These are phyloP conservation scores for Dendrocalamus sinicus DNA, from an alignment of 176 grass and related monocot species.

Conservation along the genomic window DNA sequence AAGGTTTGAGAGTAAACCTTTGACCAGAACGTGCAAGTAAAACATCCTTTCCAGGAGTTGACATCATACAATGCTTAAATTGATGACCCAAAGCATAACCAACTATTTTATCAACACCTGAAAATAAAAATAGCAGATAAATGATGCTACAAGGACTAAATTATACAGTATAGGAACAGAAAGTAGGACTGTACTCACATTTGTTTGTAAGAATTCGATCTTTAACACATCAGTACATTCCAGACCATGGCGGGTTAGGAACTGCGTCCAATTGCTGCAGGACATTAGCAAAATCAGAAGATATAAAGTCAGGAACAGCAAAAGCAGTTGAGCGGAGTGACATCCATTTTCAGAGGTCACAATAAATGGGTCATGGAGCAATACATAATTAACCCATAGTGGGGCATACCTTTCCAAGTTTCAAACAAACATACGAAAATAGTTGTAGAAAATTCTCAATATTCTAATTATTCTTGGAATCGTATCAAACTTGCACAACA, in stretches of 20 bases:
- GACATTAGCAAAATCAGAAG: constrained; percentile 7
- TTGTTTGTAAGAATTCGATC: constrained; percentile 92
- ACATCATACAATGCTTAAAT: constrained; percentile 53
- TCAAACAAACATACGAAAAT: background rate
- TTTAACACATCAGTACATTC: constrained; percentile 79
- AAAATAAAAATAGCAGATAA: constrained; percentile 36
- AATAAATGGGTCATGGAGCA: background rate
- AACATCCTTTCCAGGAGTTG: constrained; percentile 53
- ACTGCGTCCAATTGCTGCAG: constrained; percentile 50
- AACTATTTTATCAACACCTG: constrained; percentile 96
- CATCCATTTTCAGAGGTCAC: constrained; percentile 4
- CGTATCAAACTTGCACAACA: background rate
- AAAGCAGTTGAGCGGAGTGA: background rate
- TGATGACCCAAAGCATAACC: constrained; percentile 92
- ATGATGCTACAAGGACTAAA: constrained; percentile 12
- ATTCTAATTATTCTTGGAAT: background rate
- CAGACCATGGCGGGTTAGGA: constrained; percentile 70
- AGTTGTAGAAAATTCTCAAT: background rate
- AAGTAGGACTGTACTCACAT: constrained; percentile 65
- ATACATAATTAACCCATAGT: background rate
- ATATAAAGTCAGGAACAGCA: constrained; percentile 28
- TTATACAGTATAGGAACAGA: constrained; percentile 20
- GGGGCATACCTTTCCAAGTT: background rate
- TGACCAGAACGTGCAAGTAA: constrained; percentile 64
- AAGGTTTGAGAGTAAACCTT: constrained; percentile 61